Evolutionary conservation across 1,284 basidiomycete genomes (phyloP), one percentile per base, ranked within the genome.

Genomic region (Trametes polyzona): DNA sequence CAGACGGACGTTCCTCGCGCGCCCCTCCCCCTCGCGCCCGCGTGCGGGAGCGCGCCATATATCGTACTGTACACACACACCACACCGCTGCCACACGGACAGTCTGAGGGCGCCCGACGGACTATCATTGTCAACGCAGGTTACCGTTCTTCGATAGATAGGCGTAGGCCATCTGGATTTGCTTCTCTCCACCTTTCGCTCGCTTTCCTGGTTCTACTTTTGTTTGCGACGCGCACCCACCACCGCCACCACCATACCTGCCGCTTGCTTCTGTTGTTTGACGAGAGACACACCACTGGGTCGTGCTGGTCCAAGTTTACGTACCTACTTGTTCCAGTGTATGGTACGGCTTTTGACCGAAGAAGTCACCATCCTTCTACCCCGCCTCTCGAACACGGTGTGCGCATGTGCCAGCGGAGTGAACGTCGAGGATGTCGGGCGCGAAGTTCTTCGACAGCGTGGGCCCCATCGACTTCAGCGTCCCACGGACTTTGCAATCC

Each of bases 141-240:
- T 44, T 57, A 29, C 43, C 29, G 47, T 50, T 61, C 41, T 33
- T 46, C 26, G 54, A 57, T 61, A 61, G 55, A 61, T 52, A 54
- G 59, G 55, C 55, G 37, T 48, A 52, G 52, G 49, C 58, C 43
- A 26, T 33, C 37, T 40, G 47, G 55, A 48, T 58, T n/a, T 55
- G 50, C 55, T 55, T 52, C 36, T 50, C 42, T 35, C 39, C 47
- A 42, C 43, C 52, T 17, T 42, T 35, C 39, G 17, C 42, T 24
- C 42, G 30, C 30, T 46, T 27, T 35, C 43, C 43, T 11, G 19
- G 30, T 19, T 17, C 17, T 16, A 17, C 33, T 47, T 48, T 27
- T 29, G 21, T 37, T 54, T 29, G 39, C 39, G 21, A 23, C 23
- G 16, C 24, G 16, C 37, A 5, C 33, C 33, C 9, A 29, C 30